Conservation (phyloP, 177 flowering plant genomes). For the Telopea speciosissima region DNA sequence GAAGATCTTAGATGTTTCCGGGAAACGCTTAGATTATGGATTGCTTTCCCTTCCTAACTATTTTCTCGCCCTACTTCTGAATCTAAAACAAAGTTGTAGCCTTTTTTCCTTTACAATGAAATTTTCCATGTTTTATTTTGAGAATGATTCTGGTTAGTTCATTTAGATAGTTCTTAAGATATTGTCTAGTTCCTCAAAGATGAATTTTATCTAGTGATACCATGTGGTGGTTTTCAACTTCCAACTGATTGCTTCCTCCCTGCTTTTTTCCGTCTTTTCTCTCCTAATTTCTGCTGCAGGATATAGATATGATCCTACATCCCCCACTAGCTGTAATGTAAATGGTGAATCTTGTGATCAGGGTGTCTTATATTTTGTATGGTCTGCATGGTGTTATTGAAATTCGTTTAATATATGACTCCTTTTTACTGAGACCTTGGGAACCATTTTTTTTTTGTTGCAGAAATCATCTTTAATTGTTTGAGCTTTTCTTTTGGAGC, state of each 20-base stretch:
- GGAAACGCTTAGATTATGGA: neutral
- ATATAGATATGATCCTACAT: neutral
- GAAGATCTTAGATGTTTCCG: neutral
- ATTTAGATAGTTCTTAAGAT: neutral
- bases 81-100: neutral
- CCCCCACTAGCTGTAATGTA: neutral
- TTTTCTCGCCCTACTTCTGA: neutral
- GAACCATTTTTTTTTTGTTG: conserved; percentile 13
- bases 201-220: neutral
- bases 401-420: neutral
- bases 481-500: conserved; percentile 14
- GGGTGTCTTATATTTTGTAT: too few species aligned
- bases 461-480: conserved; percentile 21
- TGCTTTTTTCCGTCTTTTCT: neutral
- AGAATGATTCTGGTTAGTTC: neutral
- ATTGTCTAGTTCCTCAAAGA: neutral
- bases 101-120: too few species aligned
- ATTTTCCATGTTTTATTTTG: too few species aligned
- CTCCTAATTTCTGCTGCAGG: neutral
- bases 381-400: neutral
- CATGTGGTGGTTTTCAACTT: neutral
- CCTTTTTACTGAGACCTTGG: neutral
- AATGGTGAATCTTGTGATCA: neutral
- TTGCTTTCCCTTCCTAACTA: neutral
- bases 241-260: neutral